Percentiles rank a stretch among this genome's conserved stretches.
Conservation (phyloP, 2,329 filamentous ascomycete species). For the Byssochlamys sp. region DNA sequence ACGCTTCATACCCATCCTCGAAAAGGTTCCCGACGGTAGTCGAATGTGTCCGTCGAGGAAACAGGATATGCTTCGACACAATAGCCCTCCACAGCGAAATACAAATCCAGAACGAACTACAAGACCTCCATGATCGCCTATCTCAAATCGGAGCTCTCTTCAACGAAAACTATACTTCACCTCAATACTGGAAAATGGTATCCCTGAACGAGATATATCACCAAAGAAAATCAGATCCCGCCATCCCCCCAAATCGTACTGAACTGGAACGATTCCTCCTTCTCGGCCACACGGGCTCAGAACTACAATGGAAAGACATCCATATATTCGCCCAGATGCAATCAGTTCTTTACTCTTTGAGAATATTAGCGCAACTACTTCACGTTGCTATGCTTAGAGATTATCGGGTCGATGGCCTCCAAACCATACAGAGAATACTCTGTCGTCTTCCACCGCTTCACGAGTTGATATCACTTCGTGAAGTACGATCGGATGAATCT, state of each 20-base stretch:
- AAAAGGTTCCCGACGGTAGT: conserved; percentile 14
- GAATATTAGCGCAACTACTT: conserved; percentile 49
- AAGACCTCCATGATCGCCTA: conserved; percentile 15
- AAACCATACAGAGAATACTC: conserved; percentile 13
- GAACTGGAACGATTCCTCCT: conserved; percentile 20
- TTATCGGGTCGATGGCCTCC: conserved; percentile 1
- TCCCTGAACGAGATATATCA: conserved; percentile 22
- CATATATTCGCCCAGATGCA: conserved; percentile 55
- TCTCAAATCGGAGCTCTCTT: conserved; percentile 10
- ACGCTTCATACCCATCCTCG: conserved; percentile 20
- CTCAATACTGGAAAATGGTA: conserved; percentile 25
- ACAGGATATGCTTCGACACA: conserved; percentile 21
- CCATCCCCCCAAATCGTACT: conserved; percentile 9
- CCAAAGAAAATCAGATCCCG: conserved; percentile 4
- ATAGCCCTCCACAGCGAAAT: conserved; percentile 16
- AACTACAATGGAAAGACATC: conserved; percentile 47
- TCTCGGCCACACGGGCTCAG: conserved; percentile 20
- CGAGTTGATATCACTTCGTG: conserved; percentile 18
- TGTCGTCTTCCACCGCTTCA: conserved; percentile 19
- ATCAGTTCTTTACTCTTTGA: conserved; percentile 52
- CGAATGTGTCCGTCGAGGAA: conserved; percentile 30
- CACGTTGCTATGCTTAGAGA: conserved; percentile 5
- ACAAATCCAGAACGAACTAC: conserved; percentile 10
- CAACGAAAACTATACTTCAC: conserved; percentile 2
- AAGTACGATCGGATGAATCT: conserved; percentile 8